Evolutionary conservation across 2,329 filamentous ascomycete species (phyloP).

Genomic region (Colletotrichum cereale): DNA sequence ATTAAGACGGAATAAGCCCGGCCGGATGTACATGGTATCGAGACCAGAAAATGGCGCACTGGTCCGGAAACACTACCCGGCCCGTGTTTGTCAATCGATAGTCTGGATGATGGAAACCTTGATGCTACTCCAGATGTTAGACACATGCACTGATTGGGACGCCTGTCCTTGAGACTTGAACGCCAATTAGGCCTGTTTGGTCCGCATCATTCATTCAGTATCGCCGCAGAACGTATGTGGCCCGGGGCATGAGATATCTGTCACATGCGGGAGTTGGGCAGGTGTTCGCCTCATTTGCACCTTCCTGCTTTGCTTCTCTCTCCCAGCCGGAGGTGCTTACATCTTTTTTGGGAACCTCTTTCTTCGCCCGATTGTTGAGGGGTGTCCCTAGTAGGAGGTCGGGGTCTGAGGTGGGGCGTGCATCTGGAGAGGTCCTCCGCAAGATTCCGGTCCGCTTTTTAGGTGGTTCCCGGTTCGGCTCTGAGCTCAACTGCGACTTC

Average conservation of each 20-base stretch:
- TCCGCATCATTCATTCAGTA: neutral
- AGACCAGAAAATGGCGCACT: neutral
- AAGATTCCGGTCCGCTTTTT: conserved; percentile 11
- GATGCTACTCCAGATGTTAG: neutral
- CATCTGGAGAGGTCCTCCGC: neutral
- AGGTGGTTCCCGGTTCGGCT: neutral
- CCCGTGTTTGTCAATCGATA: conserved; percentile 22
- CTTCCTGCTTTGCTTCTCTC: neutral
- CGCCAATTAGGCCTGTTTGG: neutral
- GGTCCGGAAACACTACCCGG: neutral
- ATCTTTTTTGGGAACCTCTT: neutral
- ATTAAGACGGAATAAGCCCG: no score
- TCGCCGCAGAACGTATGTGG: neutral
- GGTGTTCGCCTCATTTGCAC: neutral
- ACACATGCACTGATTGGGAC: conserved; percentile 13
- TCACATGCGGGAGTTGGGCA: neutral
- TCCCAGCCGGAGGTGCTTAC: neutral
- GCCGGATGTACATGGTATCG: neutral
- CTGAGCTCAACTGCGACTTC: conserved; percentile 9
- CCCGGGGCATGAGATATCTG: neutral
- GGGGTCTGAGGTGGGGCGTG: neutral
- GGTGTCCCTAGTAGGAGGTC: neutral
- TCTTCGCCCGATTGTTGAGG: neutral
- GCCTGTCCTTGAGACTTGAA: neutral
- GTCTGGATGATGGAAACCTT: conserved; percentile 13